Base-by-base conservation (phyloP, 2,329 filamentous ascomycete species). In the Cordyceps pruinosa region DNA sequence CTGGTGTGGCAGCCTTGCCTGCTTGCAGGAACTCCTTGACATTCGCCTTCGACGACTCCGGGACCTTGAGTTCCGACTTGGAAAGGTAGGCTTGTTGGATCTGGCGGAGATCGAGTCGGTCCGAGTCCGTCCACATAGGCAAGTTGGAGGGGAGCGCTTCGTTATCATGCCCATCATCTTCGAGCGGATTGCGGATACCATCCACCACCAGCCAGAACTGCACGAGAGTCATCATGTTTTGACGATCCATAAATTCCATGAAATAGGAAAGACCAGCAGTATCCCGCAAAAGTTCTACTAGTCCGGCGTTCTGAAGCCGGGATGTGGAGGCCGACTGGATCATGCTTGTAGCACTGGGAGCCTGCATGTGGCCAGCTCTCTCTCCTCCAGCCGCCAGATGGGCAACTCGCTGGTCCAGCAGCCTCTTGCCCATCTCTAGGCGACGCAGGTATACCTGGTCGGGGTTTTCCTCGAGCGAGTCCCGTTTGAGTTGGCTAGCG, bases 191-290 rank as follows among this genome's bases (percentile, higher is more conserved):
- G 42, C 95, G 88, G 64, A 97, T 90, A 0, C 94, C 93, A 72
- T 99, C 94, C 6, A 97, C 94, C 3, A 97, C 94, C 41, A 99
- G 86, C 91, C 93, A 99, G 71, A 97, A 99, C 66, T 99, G 94
- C 6, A 99, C 92, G 47, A 97, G 75, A 15, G 88, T 82, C 87
- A 97, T 93, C 26, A 93, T 78, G 17, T 82, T 81, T 68, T 92
- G 88, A 42, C 94, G 86, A 69, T 99, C 94, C 94, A 99, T 99
- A 67, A 91, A 97, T 69, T 99, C 94, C 94, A 99, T 99, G 74
- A 99, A 97, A 69, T 96, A 99, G 2, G 94, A 97, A 9, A 99
- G 78, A 0, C 90, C 93, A 1, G 93, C 88, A 2, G 94, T 84
- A 70, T 95, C 91, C 63, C 92, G 88, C 58, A 99, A 78, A n/a